Conservation (phyloP, 805 yeast genomes). For the Geotrichum ghanense region DNA sequence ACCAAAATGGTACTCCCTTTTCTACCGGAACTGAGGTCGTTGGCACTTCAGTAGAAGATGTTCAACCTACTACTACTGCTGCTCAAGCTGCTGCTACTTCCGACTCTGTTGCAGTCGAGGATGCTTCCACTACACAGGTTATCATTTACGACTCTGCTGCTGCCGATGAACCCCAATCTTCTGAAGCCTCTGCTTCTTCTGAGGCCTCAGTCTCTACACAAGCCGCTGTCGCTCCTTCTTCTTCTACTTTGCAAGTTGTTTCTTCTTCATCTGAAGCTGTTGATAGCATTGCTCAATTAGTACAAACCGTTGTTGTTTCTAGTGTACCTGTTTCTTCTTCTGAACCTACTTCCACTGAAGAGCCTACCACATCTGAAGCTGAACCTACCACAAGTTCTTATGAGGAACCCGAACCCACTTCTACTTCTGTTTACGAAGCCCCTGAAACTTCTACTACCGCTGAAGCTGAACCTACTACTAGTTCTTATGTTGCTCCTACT, state of each 20-base stretch:
- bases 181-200: conserved; percentile 6
- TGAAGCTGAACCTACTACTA: neutral
- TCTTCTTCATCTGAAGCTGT: neutral
- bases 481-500: conserved; percentile 2
- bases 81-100: conserved; percentile 7
- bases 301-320: neutral
- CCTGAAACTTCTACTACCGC: neutral
- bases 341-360: neutral
- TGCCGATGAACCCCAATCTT: neutral
- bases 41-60: neutral
- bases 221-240: conserved; percentile 9
- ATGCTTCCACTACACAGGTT: conserved; percentile 4
- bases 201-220: conserved; percentile 3
- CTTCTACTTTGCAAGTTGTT: conserved; percentile 4
- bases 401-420: neutral
- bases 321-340: neutral
- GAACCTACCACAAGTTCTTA: neutral
- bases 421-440: neutral
- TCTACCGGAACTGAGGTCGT: conserved; percentile 14
- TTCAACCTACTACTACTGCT: conserved; percentile 11
- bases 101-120: neutral
- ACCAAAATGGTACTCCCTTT: conserved; percentile 16
- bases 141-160: conserved; percentile 8
- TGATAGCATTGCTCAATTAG: neutral
- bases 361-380: neutral